Conservation (phyloP, 2,329 filamentous ascomycete genomes). For the Claviceps citrina region DNA sequence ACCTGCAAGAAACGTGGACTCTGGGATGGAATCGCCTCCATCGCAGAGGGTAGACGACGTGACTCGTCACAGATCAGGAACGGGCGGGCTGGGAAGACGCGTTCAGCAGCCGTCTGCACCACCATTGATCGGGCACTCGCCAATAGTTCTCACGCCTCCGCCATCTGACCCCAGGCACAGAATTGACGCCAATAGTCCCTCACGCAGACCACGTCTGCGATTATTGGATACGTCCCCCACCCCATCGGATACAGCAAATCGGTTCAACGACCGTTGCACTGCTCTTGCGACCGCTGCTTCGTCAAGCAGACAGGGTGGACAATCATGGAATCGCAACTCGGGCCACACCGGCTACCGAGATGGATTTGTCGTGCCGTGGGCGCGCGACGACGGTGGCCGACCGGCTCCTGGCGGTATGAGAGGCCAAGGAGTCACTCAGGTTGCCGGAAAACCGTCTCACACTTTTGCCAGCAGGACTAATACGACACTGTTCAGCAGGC, state of each 20-base stretch:
- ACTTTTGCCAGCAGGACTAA: not conserved
- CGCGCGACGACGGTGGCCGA: not conserved
- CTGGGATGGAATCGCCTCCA: not conserved
- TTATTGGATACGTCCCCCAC: not conserved
- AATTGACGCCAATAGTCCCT: not conserved
- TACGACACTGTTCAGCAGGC: not conserved
- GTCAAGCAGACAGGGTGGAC: not conserved
- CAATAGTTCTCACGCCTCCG: conserved; percentile 4
- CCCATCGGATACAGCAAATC: not conserved
- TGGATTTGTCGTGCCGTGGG: not conserved
- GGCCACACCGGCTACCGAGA: not conserved
- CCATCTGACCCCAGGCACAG: conserved; percentile 4
- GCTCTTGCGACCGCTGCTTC: not conserved
- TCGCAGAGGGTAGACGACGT: not conserved
- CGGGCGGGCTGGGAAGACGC: not conserved
- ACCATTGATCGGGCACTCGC: not conserved
- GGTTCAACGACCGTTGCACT: not conserved
- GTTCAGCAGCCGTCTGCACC: not conserved
- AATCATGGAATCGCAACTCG: not conserved
- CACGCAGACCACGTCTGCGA: not conserved
- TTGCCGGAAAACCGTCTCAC: not conserved
- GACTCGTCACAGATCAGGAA: not conserved
- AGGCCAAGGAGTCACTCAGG: not conserved
- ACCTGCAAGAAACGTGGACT: not conserved
- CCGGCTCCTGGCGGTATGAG: not conserved